Percentiles rank a stretch among this genome's conserved stretches.
Conservation (phyloP, 2,329 filamentous ascomycete species). For the Colletotrichum echinochloae region DNA sequence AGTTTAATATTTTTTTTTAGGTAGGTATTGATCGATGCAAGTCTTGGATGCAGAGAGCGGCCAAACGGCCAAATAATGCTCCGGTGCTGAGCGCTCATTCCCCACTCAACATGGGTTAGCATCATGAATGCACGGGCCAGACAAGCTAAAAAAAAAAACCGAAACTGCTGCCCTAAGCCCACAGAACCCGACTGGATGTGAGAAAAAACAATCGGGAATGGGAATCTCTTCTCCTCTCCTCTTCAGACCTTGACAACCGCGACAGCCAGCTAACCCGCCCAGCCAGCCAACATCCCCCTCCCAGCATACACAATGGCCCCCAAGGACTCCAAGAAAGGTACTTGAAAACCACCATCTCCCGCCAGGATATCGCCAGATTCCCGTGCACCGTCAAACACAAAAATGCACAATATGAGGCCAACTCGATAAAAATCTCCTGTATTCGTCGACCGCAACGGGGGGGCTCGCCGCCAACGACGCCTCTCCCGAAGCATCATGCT, state of each 20-base stretch:
- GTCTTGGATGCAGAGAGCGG: not conserved
- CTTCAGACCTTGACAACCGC: slow-evolving; percentile 23
- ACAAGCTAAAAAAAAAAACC: not conserved
- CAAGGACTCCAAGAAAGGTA: slow-evolving; percentile 57
- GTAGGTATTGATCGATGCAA: slow-evolving; percentile 4
- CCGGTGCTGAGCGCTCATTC: not conserved
- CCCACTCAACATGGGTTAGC: not conserved
- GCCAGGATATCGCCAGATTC: not conserved
- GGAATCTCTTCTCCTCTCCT: not conserved
- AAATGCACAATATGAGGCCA: slow-evolving; percentile 5
- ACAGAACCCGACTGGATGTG: slow-evolving; percentile 6
- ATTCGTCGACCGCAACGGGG: slow-evolving; percentile 37
- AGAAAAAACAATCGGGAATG: slow-evolving; percentile 7
- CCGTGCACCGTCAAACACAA: slow-evolving; percentile 5
- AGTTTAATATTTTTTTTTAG: no score
- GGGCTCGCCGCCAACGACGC: not conserved
- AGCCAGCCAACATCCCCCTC: slow-evolving; percentile 40
- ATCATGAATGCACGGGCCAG: slow-evolving; percentile 1
- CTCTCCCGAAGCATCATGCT: slow-evolving; percentile 66
- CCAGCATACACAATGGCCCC: slow-evolving; percentile 53
- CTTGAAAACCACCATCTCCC: slow-evolving; percentile 25
- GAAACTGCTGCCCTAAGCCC: slow-evolving; percentile 36
- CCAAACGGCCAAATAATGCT: slow-evolving; percentile 3
- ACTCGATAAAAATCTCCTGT: slow-evolving; percentile 37
- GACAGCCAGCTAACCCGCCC: slow-evolving; percentile 40